These are phyloP conservation scores for Acacia melanoxylon DNA, from an alignment of 306 rosid genomes.

Conservation along the genomic window DNA sequence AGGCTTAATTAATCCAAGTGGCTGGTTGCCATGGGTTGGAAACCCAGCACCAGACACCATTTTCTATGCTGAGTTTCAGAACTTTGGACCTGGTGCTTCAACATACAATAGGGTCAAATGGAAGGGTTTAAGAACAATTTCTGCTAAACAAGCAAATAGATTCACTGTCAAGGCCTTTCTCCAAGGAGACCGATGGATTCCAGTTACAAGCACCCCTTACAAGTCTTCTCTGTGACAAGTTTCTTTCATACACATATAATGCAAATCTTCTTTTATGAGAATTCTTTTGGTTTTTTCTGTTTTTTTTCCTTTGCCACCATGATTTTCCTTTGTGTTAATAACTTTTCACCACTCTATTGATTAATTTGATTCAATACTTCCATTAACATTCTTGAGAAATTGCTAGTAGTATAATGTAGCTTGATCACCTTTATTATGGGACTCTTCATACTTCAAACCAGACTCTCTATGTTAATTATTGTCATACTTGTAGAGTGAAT, in stretches of 20 bases:
- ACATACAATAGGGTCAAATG: constrained; percentile 65
- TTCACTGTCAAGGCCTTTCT: constrained; percentile 59
- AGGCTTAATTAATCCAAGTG: constrained; percentile 53
- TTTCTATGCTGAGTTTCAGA: constrained; percentile 65
- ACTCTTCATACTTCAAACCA: background rate
- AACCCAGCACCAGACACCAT: constrained; percentile 72
- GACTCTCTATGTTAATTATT: background rate
- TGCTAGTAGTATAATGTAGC: background rate
- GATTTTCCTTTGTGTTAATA: background rate
- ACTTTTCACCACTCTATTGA: constrained; percentile 7
- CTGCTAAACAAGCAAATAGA: constrained; percentile 34
- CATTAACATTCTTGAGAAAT: background rate
- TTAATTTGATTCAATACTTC: constrained; percentile 19
- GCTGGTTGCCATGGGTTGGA: constrained; percentile 86
- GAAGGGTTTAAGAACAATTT: constrained; percentile 63
- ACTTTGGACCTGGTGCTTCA: constrained; percentile 66
- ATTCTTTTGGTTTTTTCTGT: background rate
- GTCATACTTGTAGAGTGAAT: background rate
- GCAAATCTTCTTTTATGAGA: constrained; percentile 13
- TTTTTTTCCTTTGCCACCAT: background rate
- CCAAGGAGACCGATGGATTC: constrained; percentile 60
- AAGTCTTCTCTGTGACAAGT: constrained; percentile 39
- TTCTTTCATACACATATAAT: background rate
- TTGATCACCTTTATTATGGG: background rate
- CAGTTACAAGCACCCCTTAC: constrained; percentile 39